Evolutionary conservation across 164 flowering plant species (phyloP), one percentile per base, ranked within the genome.

Genomic region (Protea cynaroides): DNA sequence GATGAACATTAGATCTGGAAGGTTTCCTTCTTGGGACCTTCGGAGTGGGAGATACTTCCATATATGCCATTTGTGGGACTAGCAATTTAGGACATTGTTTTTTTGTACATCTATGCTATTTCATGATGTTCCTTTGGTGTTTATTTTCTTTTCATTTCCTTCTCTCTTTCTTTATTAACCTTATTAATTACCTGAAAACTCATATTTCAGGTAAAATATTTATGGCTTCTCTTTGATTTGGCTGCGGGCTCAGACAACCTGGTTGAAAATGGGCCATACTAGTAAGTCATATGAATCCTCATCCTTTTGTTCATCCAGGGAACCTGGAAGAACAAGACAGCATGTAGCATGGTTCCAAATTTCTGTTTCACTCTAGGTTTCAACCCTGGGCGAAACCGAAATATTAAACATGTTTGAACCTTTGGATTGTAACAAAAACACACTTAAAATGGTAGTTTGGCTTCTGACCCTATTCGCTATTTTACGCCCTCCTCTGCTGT

Each of bases 141-240:
- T 51, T 9, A 6, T 34, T 10, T 29, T 14, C 6, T 38, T 25
- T 55, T 5, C n/a, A n/a, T n/a, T 29, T 29, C 4, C 13, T 44
- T 22, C 34, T 50, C 2, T 24, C 56, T n/a, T 44, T 23, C 23
- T 47, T 25, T 50, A 63, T 36, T 8, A 1, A 11, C 17, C 18
- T 17, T 1, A 5, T 58, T 53, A 18, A 58, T 46, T 57, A 37
- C 59, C 61, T 22, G 7, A 10, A 23, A 25, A 2, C 0, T 14
- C 49, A 17, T 18, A 46, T 55, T 71, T 40, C 75, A 94, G 99
- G 94, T 94, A n/a, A 94, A 94, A 69, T 94, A 94, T 70, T 75
- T 94, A 69, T 94, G 97, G 99, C 88, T 94, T 70, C 99, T 94
- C 29, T 94, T 94, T 63, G 99, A 94, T 76, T 84, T 94, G 85